These are phyloP conservation scores for Xenosphaeropsis pyriputrescens DNA, from an alignment of 2,329 filamentous ascomycete genomes.

Conservation along the genomic window DNA sequence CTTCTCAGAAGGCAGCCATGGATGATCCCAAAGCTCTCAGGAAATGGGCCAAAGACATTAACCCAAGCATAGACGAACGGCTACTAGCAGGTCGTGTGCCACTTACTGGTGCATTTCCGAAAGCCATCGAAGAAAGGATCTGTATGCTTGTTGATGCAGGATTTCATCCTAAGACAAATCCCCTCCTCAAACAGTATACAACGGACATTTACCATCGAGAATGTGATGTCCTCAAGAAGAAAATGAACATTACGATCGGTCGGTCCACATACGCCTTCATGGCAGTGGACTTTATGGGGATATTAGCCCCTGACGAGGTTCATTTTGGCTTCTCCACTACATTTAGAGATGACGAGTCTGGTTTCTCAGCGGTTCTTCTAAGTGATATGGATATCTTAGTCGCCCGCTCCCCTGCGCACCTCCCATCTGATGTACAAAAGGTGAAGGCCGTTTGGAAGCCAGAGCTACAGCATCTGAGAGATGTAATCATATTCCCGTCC, in stretches of 20 bases:
- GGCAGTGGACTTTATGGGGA: slow-evolving; percentile 48
- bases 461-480: slow-evolving; percentile 51
- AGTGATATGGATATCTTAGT: slow-evolving; percentile 48
- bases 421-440: slow-evolving; percentile 58
- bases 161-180: slow-evolving; percentile 34
- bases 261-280: slow-evolving; percentile 50
- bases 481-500: slow-evolving; percentile 65
- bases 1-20: slow-evolving; percentile 34
- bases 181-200: slow-evolving; percentile 32
- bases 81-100: slow-evolving; percentile 11
- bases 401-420: slow-evolving; percentile 53
- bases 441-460: slow-evolving; percentile 42
- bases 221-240: slow-evolving; percentile 25
- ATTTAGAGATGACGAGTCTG: slow-evolving; percentile 38
- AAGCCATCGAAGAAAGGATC: slow-evolving; percentile 29
- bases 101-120: slow-evolving; percentile 10
- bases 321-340: slow-evolving; percentile 49
- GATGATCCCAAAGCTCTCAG: slow-evolving; percentile 32
- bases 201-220: slow-evolving; percentile 6
- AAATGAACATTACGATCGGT: slow-evolving; percentile 44
- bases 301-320: slow-evolving; percentile 49
- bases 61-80: slow-evolving; percentile 23
- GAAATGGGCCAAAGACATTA: slow-evolving; percentile 34
- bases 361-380: slow-evolving; percentile 36
- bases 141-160: slow-evolving; percentile 42